phyloP scores from a whole-genome alignment of 768 basidiomycete genomes.

The Asterophora lycoperdoides region DNA sequence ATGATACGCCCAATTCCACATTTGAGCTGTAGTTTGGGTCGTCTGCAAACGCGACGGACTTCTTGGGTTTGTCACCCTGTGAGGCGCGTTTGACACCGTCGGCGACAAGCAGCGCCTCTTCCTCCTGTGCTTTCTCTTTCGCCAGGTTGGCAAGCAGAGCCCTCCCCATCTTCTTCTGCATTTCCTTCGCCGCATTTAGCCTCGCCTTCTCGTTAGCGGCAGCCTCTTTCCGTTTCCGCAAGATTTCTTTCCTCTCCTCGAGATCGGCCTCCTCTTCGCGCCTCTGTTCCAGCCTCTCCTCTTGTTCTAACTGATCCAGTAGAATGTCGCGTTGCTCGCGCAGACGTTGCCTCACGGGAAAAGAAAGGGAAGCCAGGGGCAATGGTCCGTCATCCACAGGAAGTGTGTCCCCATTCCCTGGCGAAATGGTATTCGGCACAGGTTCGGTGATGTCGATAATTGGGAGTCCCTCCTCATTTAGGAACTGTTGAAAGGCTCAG shows the following conservation, averaged over 20 bases:
- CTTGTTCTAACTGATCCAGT: conserved; percentile 66
- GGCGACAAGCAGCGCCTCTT: conserved; percentile 30
- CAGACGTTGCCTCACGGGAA: conserved; percentile 43
- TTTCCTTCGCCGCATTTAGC: conserved; percentile 39
- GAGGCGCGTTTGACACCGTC: conserved; percentile 22
- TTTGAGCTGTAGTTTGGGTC: conserved; percentile 19
- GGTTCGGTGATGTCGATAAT: conserved; percentile 76
- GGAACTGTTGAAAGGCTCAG: conserved; percentile 39
- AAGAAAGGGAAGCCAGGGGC: conserved; percentile 40
- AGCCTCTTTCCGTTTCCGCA: conserved; percentile 48
- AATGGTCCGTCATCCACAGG: conserved; percentile 40
- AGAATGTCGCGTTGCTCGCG: conserved; percentile 60
- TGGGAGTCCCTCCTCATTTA: conserved; percentile 77
- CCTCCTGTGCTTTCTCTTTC: conserved; percentile 35
- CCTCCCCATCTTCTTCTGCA: conserved; percentile 79
- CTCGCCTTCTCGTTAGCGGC: conserved; percentile 36
- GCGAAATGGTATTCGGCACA: conserved; percentile 22
- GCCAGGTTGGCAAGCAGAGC: conserved; percentile 50
- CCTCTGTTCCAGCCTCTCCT: conserved; percentile 49
- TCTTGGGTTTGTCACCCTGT: conserved; percentile 38
- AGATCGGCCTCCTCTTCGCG: conserved; percentile 37
- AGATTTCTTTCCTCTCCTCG: conserved; percentile 41
- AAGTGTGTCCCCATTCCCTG: conserved; percentile 13
- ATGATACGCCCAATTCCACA: conserved; percentile 3
- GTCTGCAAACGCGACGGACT: conserved; percentile 64